Evolutionary conservation across 2,329 filamentous ascomycete species (phyloP), one percentile per base, ranked within the genome.

Genomic region (Fusarium heterosporum): DNA sequence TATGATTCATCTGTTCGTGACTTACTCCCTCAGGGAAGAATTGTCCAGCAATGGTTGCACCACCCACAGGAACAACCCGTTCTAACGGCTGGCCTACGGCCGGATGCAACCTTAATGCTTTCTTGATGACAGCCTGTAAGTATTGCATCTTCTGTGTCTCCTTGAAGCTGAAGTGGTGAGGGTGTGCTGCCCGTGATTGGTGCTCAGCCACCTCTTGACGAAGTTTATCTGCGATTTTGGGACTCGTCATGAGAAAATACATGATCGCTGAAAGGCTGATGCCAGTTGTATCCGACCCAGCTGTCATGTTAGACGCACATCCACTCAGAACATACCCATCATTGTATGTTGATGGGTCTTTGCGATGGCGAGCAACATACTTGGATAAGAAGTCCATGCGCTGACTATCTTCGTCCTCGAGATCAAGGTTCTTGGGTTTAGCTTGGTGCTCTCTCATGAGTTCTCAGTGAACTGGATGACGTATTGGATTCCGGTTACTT

Each of bases 401-500:
- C 30, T 29, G 9, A 36, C 43, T 32, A 32, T 32, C 30, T 32
- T 32, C 13, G 16, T 52, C 8, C 4, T 43, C 28, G 7, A 52
- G 4, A 30, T 19, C 26, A 43, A 39, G 29, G 12, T 29, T 2
- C 29, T 52, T 9, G 19, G 49, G 3, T 14, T 52, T 12, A n/a
- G 29, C 19, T 16, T 14, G 28, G 29, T 52, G 26, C 49, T 52
- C 4, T 13, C 22, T 32, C 30, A 32, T 32, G 30, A 32, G 30
- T 16, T 32, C 16, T n/a, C 14, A 7, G 68, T 69, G 10, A 69
- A 67, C 29, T 32, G 60, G 8, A 69, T 26, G 5, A 70, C 50
- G 11, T 63, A 70, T 8, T 64, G 61, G 12, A 48, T 59, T 2
- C 64, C 68, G 2, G 59, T 39, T 8, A 67, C 68, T 16, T 68